phyloP scores from a whole-genome alignment of 495 filamentous ascomycete species.

The Hyaloscypha bicolor region DNA sequence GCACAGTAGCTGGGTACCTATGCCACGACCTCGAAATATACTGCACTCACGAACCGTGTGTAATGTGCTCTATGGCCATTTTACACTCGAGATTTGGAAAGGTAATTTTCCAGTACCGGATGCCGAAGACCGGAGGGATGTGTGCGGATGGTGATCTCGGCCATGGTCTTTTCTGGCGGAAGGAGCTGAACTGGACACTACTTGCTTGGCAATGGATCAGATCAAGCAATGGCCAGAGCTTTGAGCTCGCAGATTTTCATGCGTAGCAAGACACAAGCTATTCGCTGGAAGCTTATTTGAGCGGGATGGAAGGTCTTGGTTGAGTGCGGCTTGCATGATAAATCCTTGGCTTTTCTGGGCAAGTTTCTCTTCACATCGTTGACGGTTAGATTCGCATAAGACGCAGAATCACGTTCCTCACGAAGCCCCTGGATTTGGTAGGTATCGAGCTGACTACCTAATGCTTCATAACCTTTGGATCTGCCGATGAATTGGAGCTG shows the following conservation, averaged over 20 bases:
- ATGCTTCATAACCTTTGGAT: no score
- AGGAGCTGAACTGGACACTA: conserved; percentile 92
- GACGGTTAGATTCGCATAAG: no score
- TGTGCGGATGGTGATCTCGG: conserved; percentile 54
- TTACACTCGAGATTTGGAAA: conserved; percentile 86
- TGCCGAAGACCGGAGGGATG: conserved; percentile 62
- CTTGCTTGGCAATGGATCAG: conserved; percentile 67
- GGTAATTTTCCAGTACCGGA: conserved; percentile 72
- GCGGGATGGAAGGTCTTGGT: not conserved
- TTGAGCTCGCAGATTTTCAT: not conserved
- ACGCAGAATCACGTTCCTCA: no score
- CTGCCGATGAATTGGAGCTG: no score
- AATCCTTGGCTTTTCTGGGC: no score
- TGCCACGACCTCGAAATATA: conserved; percentile 91
- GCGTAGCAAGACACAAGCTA: not conserved
- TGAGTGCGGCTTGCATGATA: not conserved
- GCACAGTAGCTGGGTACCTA: conserved; percentile 72
- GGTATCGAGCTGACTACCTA: no score
- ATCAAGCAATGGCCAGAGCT: not conserved
- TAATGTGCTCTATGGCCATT: conserved; percentile 96
- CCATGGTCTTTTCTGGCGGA: conserved; percentile 89
- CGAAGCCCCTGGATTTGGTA: no score
- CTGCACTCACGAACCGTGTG: conserved; percentile 89
- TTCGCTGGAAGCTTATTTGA: no score
- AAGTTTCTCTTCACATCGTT: no score